A percentile compares a stretch with the other conserved stretches of the same genome.
Evolutionary conservation across 2,329 filamentous ascomycete genomes (phyloP).

Genomic region (Colletotrichum zoysiae): DNA sequence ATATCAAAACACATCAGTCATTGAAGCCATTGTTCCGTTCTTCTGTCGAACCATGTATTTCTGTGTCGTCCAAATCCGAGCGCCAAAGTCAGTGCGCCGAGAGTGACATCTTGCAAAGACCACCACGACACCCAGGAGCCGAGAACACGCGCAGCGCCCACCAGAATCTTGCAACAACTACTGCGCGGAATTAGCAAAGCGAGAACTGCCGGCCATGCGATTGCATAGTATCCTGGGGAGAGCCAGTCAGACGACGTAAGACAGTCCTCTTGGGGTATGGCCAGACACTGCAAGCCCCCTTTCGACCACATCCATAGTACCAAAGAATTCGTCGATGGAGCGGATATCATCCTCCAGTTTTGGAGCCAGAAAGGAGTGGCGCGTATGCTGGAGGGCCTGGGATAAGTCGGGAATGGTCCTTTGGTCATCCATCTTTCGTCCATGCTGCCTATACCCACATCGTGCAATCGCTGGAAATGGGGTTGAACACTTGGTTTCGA

Average conservation of each 20-base stretch:
- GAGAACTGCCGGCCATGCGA: background rate
- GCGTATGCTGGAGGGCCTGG: background rate
- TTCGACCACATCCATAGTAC: background rate
- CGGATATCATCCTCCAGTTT: background rate
- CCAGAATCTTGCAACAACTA: background rate
- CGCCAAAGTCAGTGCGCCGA: background rate
- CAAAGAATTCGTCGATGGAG: background rate
- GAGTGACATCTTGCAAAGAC: background rate
- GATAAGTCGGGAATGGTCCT: conserved; percentile 4
- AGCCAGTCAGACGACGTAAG: background rate
- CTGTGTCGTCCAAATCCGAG: background rate
- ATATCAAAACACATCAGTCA: background rate
- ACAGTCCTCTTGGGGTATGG: background rate
- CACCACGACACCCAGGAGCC: background rate
- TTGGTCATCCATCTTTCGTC: background rate
- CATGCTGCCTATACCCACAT: background rate
- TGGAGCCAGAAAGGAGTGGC: background rate
- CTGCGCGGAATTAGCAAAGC: background rate
- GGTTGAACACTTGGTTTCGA: background rate
- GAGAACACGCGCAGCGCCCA: background rate
- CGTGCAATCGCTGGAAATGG: background rate
- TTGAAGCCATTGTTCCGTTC: background rate
- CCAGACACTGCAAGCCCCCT: conserved; percentile 15
- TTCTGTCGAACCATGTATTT: background rate
- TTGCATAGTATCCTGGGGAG: background rate